A percentile compares a stretch with the other conserved stretches of the same genome.
Evolutionary conservation across 78 protist species (phyloP).

Genomic region (Dictyostelium brefeldianum): DNA sequence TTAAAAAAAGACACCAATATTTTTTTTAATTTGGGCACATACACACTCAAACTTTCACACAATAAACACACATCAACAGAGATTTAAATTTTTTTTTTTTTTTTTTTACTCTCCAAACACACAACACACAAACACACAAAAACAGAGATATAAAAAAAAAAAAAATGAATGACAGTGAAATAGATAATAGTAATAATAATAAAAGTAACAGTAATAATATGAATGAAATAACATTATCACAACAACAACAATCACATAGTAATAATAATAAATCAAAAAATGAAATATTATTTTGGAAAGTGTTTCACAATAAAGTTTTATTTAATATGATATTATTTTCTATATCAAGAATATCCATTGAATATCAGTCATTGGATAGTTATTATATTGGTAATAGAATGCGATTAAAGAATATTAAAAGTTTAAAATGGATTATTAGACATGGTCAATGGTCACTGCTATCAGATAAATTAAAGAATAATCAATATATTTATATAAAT

Average conservation of each 20-base stretch:
- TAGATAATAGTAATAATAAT: background rate
- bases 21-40: too few species aligned
- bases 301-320: slow-evolving; percentile 1
- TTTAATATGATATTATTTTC: background rate
- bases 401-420: background rate
- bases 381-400: slow-evolving; percentile 6
- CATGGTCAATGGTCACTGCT: background rate
- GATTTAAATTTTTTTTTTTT: too few species aligned
- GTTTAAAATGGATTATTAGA: background rate
- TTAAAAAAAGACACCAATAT: too few species aligned
- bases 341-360: background rate
- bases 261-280: background rate
- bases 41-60: too few species aligned
- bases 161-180: too few species aligned
- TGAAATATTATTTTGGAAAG: slow-evolving; percentile 1
- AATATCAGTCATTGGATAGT: background rate
- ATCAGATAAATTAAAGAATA: background rate
- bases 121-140: too few species aligned
- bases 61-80: too few species aligned
- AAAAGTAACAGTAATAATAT: background rate
- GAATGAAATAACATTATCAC: background rate
- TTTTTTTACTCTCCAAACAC: too few species aligned
- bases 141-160: too few species aligned
- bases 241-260: too few species aligned
- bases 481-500: background rate